Percentiles rank a stretch among this genome's conserved stretches.
Conservation (phyloP, 495 filamentous ascomycete genomes). For the Talaromyces ruber region DNA sequence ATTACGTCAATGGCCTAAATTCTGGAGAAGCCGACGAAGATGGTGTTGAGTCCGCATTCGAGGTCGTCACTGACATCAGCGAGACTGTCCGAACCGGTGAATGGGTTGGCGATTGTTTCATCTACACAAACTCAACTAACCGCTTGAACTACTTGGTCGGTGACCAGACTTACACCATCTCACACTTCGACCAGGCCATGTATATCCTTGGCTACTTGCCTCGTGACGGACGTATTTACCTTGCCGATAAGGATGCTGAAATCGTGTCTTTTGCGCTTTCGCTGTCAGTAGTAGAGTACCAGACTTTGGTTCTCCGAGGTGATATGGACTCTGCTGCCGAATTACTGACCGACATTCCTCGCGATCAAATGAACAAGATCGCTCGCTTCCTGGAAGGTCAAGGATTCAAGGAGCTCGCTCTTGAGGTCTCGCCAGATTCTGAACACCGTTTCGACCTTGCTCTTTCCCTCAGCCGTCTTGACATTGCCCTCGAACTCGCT, state of each 20-base stretch:
- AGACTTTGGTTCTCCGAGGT: constrained; percentile 90
- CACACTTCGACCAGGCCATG: constrained; percentile 91
- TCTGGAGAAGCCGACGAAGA: constrained; percentile 82
- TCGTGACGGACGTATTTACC: constrained; percentile 84
- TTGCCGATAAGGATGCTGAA: constrained; percentile 90
- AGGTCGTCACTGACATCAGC: constrained; percentile 88
- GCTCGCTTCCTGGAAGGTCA: constrained; percentile 97
- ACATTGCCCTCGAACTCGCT: constrained; percentile 79
- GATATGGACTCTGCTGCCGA: constrained; percentile 90
- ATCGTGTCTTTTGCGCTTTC: constrained; percentile 88
- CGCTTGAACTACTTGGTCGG: constrained; percentile 97
- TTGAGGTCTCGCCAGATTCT: constrained; percentile 91
- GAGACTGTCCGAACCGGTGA: constrained; percentile 91
- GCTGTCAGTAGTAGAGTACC: constrained; percentile 91
- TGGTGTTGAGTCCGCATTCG: constrained; percentile 94
- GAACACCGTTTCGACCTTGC: constrained; percentile 97
- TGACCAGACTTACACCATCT: constrained; percentile 97
- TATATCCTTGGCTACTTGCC: constrained; percentile 94
- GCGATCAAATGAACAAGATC: constrained; percentile 93
- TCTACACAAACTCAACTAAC: constrained; percentile 96
- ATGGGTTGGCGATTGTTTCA: constrained; percentile 98
- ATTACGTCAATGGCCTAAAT: constrained; percentile 73
- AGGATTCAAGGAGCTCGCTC: constrained; percentile 88
- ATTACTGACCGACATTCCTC: constrained; percentile 70
- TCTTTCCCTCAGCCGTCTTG: constrained; percentile 70